phyloP scores from a whole-genome alignment of 371 early-diverging fungal species.

The Actinomortierella ambigua region DNA sequence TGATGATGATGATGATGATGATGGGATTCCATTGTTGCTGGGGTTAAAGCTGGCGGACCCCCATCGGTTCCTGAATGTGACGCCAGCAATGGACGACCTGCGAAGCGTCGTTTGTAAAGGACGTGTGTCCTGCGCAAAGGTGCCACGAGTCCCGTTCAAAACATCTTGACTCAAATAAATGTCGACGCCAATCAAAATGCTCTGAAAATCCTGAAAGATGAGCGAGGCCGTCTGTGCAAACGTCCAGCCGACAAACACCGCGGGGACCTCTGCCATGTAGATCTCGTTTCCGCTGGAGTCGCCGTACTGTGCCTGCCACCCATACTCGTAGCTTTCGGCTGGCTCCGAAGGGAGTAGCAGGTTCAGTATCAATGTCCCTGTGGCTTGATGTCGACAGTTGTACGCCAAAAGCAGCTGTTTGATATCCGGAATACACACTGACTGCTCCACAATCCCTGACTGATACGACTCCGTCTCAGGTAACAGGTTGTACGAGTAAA shows the following conservation, averaged over 20 bases:
- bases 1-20: too few species aligned
- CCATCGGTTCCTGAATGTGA: too few species aligned
- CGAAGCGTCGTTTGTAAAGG: too few species aligned
- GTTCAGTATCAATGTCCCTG: constrained; percentile 71
- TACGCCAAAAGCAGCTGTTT: constrained; percentile 74
- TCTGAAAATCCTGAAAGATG: constrained; percentile 73
- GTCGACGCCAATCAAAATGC: constrained; percentile 69
- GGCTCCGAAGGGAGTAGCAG: constrained; percentile 69
- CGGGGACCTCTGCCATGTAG: constrained; percentile 58
- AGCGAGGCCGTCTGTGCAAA: constrained; percentile 69
- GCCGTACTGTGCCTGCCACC: constrained; percentile 82
- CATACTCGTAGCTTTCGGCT: constrained; percentile 60
- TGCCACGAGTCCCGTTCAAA: background rate
- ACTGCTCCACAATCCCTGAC: constrained; percentile 63
- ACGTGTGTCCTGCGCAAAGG: background rate
- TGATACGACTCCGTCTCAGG: constrained; percentile 73
- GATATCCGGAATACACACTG: constrained; percentile 73
- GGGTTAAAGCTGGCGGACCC: too few species aligned
- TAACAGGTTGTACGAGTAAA: constrained; percentile 71
- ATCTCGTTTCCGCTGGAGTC: constrained; percentile 79
- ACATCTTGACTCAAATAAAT: constrained; percentile 20
- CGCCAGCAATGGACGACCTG: too few species aligned
- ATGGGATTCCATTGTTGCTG: too few species aligned
- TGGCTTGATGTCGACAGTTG: constrained; percentile 71
- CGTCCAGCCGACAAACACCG: constrained; percentile 57